phyloP scores from a whole-genome alignment of 1,139 yeast genomes.

The Candida dubliniensis region DNA sequence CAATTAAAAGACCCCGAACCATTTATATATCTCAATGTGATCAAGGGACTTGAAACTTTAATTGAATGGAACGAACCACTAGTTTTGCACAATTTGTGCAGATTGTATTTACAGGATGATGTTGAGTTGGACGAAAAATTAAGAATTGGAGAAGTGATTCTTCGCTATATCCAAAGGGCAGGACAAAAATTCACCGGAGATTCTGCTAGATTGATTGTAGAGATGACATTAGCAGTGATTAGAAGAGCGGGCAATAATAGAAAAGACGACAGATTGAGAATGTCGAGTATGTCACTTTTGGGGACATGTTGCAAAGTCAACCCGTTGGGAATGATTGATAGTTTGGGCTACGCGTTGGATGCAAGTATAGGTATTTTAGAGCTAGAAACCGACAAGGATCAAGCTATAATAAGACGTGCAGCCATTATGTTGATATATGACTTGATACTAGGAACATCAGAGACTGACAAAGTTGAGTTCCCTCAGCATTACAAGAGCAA shows the following conservation, averaged over 20 bases:
- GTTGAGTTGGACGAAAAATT: slow-evolving; percentile 59
- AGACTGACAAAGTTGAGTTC: slow-evolving; percentile 45
- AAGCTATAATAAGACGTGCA: slow-evolving; percentile 66
- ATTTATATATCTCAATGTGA: slow-evolving; percentile 77
- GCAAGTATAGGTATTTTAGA: slow-evolving; percentile 73
- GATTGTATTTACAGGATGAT: slow-evolving; percentile 39
- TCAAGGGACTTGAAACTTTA: slow-evolving; percentile 70
- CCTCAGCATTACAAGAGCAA: slow-evolving; percentile 48
- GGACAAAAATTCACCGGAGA: slow-evolving; percentile 50
- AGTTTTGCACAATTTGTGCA: slow-evolving; percentile 41
- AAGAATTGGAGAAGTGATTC: slow-evolving; percentile 77
- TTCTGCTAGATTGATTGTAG: slow-evolving; percentile 26
- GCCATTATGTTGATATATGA: slow-evolving; percentile 73
- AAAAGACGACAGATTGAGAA: slow-evolving; percentile 62
- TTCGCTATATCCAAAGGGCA: slow-evolving; percentile 53
- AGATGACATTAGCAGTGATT: slow-evolving; percentile 39
- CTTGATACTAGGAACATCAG: slow-evolving; percentile 48
- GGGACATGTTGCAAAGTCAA: slow-evolving; percentile 66
- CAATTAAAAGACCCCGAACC: slow-evolving; percentile 82
- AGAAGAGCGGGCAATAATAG: slow-evolving; percentile 27
- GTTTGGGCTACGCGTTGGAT: slow-evolving; percentile 62
- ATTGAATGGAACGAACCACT: slow-evolving; percentile 43
- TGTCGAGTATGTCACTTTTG: slow-evolving; percentile 83
- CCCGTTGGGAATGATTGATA: slow-evolving; percentile 51
- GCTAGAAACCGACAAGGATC: slow-evolving; percentile 49